Base-by-base conservation (phyloP, 1,139 yeast genomes). In the Starmera stellimalicola region DNA sequence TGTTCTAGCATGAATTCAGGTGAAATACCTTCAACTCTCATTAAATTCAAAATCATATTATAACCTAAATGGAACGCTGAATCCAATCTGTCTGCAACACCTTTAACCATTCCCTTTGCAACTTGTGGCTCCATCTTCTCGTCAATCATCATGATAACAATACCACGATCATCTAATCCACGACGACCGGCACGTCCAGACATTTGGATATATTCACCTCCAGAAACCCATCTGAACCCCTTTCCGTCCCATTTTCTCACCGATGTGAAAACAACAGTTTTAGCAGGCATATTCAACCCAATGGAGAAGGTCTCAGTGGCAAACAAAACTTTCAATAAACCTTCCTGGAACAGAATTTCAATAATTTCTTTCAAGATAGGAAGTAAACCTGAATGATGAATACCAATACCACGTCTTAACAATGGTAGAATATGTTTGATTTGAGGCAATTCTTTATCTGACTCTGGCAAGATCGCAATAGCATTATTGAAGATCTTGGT, bases 161-260 rank as follows among this genome's bases (percentile, higher is more conserved):
- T 88, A 62, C 99, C 99, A 54, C 97, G 79, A 55, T 91, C 96
- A 69, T 93, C 99, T 45, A 93, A 71, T 51, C 99, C 98, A 70
- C 99, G 83, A 69, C 99, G 88, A 51, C 99, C 99, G 14, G 99
- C 99, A 63, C 99, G 79, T 43, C 99, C 99, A 28, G 96, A 84
- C 99, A 91, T 91, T 63, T 93, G 99, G 50, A 91, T 93, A 59
- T 91, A 93, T 61, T 93, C 99, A 63, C 98, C 99, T 39, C 97
- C 97, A 36, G 95, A 84, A 27, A 93, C 95, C 97, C 97, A 91
- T 60, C 99, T 77, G 65, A 88, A 87, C 18, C 91, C 93, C 41
- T 74, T 77, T 50, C 98, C 98, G 59, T 93, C 99, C 94, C 95
- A 91, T 57, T 93, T 93, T 55, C 98, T 77, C 11, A 93, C 98